Evolutionary conservation across 768 basidiomycete genomes (phyloP), one percentile per base, ranked within the genome.

Genomic region (Lentinula sp.): DNA sequence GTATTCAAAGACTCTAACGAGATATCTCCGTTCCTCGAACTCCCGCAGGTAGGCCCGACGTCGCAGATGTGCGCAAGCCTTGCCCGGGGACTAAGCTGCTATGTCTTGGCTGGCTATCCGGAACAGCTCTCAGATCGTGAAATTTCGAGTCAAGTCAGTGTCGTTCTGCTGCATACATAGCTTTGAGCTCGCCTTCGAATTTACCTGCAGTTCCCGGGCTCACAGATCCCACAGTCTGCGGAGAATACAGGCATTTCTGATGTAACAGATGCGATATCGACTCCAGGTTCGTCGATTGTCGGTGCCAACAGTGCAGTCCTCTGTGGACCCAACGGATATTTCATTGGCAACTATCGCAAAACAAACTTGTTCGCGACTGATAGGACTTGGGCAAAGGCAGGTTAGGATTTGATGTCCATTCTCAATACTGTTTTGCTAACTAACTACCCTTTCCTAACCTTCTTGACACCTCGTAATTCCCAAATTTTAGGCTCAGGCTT

Each of bases 51-150:
- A 0, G 95, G 94, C 0, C 82, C 85, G 1, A 95, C 93, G 0
- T 85, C 90, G 0, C 72, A 70, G 1, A 90, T 95, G 68, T 93
- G 90, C 66, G 73, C 85, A 1, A 81, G 85, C 37, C 74, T 93
- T 13, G 87, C 94, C 0, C 77, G 73, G 32, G 72, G 77, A 18
- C 73, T 95, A 12, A 68, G 73, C 15, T 91, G 89, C 65, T 80
- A 87, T 66, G 92, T 96, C 32, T 73, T 82, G 20, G 92, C 89
- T 0, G 95, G 95, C 1, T 94, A 90, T 69, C 93, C 95, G 0
- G 90, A 91, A 68, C 73, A 72, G 32, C 77, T 88, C 23, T 67
- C 68, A 4, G 60, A 69, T 0, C 67, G 73, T 18, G 79, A 76
- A 39, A 28, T 28, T 28, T 28, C 28, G 28, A 28, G 28, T 3